These are phyloP conservation scores for Manihot esculenta DNA, from an alignment of 441 rosid genomes.

Conservation along the genomic window DNA sequence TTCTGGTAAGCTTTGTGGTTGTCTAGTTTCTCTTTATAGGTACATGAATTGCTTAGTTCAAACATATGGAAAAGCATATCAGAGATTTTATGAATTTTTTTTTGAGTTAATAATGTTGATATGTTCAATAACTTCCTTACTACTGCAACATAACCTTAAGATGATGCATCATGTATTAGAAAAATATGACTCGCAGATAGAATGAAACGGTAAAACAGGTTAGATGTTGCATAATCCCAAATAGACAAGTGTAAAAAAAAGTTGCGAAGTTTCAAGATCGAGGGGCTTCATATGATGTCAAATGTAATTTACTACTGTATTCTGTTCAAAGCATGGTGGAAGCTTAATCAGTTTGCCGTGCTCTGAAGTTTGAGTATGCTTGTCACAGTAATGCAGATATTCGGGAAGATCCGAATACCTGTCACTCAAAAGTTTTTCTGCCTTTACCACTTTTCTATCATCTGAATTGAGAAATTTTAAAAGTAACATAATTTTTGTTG, in stretches of 20 bases:
- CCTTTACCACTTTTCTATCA: background rate
- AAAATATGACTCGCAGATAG: background rate
- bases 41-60: background rate
- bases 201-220: background rate
- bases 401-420: conserved; percentile 2
- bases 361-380: conserved; percentile 9
- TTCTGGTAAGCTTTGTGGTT: conserved; percentile 58
- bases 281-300: background rate
- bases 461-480: conserved; percentile 3
- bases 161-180: background rate
- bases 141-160: background rate
- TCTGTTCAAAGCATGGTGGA: background rate
- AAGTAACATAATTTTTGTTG: conserved; percentile 12
- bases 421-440: background rate
- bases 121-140: background rate
- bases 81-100: background rate
- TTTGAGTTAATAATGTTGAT: background rate
- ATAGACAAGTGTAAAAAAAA: background rate
- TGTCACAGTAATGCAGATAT: background rate
- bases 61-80: background rate
- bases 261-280: background rate
- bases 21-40: background rate
- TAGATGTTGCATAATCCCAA: background rate
- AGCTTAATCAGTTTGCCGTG: background rate
- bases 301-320: background rate